phyloP scores from a whole-genome alignment of 192 early-diverging fungal genomes.

The Radiomyces spectabilis region DNA sequence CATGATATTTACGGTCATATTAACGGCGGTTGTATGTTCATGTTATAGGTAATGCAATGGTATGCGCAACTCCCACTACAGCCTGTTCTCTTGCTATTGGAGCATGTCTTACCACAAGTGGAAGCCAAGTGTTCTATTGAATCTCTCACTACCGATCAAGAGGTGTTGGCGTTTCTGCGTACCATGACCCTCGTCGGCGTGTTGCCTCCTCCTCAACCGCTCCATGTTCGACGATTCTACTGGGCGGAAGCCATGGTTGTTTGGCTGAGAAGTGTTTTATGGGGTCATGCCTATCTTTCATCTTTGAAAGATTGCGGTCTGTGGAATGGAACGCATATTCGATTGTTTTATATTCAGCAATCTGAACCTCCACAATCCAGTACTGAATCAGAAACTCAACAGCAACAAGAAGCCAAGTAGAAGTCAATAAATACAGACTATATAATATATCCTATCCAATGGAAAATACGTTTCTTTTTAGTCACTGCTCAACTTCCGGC shows the following conservation, averaged over 20 bases:
- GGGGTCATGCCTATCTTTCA: conserved; percentile 60
- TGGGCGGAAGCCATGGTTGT: conserved; percentile 49
- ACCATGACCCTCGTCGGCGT: conserved; percentile 28
- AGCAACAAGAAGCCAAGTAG: no score
- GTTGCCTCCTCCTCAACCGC: conserved; percentile 38
- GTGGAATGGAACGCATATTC: conserved; percentile 57
- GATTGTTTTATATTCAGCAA: conserved; percentile 42
- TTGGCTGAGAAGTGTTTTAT: conserved; percentile 59
- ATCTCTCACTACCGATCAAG: background rate
- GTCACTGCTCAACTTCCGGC: no score
- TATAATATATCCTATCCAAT: no score
- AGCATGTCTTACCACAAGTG: background rate
- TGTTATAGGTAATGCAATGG: conserved; percentile 1
- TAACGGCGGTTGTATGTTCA: background rate
- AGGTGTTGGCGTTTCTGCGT: conserved; percentile 12
- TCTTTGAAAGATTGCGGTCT: conserved; percentile 44
- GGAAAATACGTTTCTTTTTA: no score
- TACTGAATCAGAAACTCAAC: no score
- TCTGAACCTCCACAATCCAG: no score
- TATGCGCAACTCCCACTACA: background rate
- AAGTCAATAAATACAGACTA: no score
- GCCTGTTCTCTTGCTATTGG: background rate
- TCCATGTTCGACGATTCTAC: conserved; percentile 45
- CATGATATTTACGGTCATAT: background rate
- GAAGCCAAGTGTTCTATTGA: background rate